These are phyloP conservation scores for Zasmidium cellare DNA, from an alignment of 2,329 filamentous ascomycete genomes.

Conservation along the genomic window DNA sequence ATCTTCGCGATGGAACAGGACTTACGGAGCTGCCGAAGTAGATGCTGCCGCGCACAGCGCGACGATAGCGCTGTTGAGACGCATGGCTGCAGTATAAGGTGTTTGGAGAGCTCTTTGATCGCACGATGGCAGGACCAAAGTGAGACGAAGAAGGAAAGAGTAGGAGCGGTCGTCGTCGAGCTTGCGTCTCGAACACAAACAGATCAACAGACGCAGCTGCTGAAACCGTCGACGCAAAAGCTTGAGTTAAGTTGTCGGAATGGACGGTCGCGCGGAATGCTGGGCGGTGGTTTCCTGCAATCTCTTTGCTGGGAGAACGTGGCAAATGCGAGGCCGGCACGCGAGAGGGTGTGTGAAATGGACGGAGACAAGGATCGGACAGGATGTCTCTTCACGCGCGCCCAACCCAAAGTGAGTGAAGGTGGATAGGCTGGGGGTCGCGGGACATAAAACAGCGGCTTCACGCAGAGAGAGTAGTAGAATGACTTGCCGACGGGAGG, in stretches of 20 bases:
- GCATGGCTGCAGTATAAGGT: conserved; percentile 20
- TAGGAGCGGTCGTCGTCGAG: neutral
- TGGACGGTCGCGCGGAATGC: conserved; percentile 11
- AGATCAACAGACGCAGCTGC: conserved; percentile 11
- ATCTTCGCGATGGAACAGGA: neutral
- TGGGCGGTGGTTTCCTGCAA: conserved; percentile 12
- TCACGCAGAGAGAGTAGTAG: neutral
- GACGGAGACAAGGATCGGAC: conserved; percentile 2
- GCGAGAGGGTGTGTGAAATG: neutral
- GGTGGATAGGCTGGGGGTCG: neutral
- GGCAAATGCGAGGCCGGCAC: conserved; percentile 11
- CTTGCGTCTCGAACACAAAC: neutral
- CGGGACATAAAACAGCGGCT: neutral
- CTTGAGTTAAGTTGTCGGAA: conserved; percentile 13
- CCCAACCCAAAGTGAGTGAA: too few species aligned
- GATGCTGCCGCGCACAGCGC: conserved; percentile 28
- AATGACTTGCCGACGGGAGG: neutral
- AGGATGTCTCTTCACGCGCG: neutral
- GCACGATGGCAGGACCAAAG: neutral
- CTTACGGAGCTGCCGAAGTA: conserved; percentile 29
- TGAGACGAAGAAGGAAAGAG: neutral
- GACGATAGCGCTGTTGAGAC: conserved; percentile 24
- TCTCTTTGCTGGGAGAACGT: conserved; percentile 4
- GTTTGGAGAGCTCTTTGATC: neutral
- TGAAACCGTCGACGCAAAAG: conserved; percentile 13